Evolutionary conservation across 139 green algal genomes (phyloP).

Genomic region (Limnomonas spitsbergensis): DNA sequence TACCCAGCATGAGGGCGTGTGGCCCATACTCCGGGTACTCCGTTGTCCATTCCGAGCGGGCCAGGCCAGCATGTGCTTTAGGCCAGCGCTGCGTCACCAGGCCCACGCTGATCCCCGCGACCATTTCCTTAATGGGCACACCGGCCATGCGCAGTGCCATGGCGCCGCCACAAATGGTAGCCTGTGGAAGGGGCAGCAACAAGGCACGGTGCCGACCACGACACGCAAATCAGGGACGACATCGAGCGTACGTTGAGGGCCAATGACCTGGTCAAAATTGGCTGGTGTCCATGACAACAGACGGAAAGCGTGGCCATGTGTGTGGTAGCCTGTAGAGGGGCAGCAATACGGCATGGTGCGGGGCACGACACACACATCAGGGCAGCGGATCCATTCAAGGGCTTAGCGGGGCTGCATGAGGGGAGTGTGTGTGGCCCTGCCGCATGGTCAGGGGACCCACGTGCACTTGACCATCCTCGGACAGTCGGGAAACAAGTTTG

Average conservation of each 20-base stretch:
- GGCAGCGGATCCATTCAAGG: too few relatives aligned
- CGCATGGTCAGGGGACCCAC: too few relatives aligned
- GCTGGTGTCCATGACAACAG: neutral
- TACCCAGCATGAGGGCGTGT: slow-evolving; percentile 16
- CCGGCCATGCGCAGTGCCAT: slow-evolving; percentile 59
- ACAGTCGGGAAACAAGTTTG: too few relatives aligned
- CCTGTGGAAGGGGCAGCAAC: slow-evolving; percentile 23
- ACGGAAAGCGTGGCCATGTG: too few relatives aligned
- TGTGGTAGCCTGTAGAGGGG: too few relatives aligned
- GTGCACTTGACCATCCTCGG: too few relatives aligned
- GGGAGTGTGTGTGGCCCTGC: too few relatives aligned
- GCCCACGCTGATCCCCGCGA: slow-evolving; percentile 55
- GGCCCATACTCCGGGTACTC: neutral
- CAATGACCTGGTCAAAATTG: neutral
- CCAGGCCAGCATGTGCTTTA: neutral
- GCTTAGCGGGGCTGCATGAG: too few relatives aligned
- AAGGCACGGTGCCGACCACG: too few relatives aligned
- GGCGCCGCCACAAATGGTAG: slow-evolving; percentile 52
- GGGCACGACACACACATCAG: too few relatives aligned
- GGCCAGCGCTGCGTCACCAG: slow-evolving; percentile 28
- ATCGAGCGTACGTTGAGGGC: neutral
- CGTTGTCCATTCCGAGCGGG: neutral
- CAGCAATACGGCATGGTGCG: too few relatives aligned
- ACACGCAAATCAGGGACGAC: too few relatives aligned
- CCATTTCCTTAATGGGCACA: slow-evolving; percentile 46